Evolutionary conservation across 2,329 filamentous ascomycete species (phyloP).

Genomic region (Verticillium alfalfae): DNA sequence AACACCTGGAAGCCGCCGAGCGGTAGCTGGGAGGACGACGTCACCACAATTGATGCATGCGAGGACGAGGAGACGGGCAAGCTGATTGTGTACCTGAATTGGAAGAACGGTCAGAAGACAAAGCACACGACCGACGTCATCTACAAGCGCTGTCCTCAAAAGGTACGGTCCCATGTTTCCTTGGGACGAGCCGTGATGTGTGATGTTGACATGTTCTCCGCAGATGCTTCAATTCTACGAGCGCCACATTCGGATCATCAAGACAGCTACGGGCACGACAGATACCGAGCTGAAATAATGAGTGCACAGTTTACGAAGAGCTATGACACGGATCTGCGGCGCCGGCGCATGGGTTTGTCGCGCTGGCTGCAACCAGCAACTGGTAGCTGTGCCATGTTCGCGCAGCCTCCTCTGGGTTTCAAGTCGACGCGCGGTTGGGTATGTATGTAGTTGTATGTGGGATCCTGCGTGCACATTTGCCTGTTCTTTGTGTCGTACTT

Average conservation of each 20-base stretch:
- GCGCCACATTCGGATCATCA: conserved; percentile 49
- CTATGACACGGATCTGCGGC: neutral
- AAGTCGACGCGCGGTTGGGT: neutral
- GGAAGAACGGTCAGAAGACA: conserved; percentile 69
- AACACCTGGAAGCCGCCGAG: conserved; percentile 60
- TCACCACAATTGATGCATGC: conserved; percentile 66
- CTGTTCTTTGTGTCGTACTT: too few relatives aligned
- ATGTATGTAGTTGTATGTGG: neutral
- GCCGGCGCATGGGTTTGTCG: neutral
- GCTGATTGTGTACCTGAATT: conserved; percentile 64
- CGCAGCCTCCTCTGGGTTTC: neutral
- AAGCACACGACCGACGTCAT: conserved; percentile 64
- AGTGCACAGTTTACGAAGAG: neutral
- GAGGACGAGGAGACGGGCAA: conserved; percentile 56
- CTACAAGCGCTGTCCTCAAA: conserved; percentile 74
- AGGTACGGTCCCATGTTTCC: conserved; percentile 40
- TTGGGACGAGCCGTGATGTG: neutral
- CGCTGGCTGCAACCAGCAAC: neutral
- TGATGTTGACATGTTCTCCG: neutral
- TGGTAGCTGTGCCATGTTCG: neutral
- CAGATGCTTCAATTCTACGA: conserved; percentile 59
- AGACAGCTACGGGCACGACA: conserved; percentile 15
- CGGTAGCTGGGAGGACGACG: conserved; percentile 72
- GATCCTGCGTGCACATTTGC: too few relatives aligned
- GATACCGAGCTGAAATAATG: neutral